Evolutionary conservation across 164 flowering plant species (phyloP), one percentile per base, ranked within the genome.

Genomic region (Vitis vinifera): DNA sequence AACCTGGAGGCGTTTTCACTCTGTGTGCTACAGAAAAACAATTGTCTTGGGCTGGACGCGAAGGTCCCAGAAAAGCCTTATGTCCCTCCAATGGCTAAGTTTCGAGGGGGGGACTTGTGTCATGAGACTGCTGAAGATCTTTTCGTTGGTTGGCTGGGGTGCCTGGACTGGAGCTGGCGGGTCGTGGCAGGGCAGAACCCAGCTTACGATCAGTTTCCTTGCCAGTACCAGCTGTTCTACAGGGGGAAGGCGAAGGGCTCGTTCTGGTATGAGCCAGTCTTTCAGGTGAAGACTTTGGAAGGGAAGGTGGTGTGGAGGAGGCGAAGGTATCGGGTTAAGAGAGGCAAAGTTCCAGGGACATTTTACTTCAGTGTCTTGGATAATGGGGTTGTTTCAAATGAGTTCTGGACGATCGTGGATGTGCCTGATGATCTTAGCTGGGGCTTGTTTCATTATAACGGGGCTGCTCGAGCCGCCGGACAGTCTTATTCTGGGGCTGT

Each of bases 201-300:
- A 1, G 99, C 99, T n/a, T 94, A 94, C 61, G 99, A 94, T 71
- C 99, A 94, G 60, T 94, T 94, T 58, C 99, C 99, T 6, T 94
- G 99, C 71, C 99, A 94, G 80, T 92, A 88, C 78, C 99, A 94
- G 83, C 81, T 94, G 6, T 94, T 92, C 70, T 94, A 94, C 63
- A 78, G 97, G 67, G 99, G 99, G 31, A 91, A 88, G 73, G 97
- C 97, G 9, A 87, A 73, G 72, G 95, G 97, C 27, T 89, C 99
- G 19, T 92, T 94, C 62, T 94, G 99, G 99, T 94, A 94, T 67
- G 99, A 94, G 76, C 99, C 99, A 2, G 91, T 94, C 49, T 94
- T 94, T 68, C 90, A 89, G 78, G 99, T 94, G 2, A 87, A 63
- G 68, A 90, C 97, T 10, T 69, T 94, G 55, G 97, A 90, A 12